Evolutionary conservation across 345 rosid species (phyloP), one percentile per base, ranked within the genome.

Genomic region (Microthlaspi erraticum): DNA sequence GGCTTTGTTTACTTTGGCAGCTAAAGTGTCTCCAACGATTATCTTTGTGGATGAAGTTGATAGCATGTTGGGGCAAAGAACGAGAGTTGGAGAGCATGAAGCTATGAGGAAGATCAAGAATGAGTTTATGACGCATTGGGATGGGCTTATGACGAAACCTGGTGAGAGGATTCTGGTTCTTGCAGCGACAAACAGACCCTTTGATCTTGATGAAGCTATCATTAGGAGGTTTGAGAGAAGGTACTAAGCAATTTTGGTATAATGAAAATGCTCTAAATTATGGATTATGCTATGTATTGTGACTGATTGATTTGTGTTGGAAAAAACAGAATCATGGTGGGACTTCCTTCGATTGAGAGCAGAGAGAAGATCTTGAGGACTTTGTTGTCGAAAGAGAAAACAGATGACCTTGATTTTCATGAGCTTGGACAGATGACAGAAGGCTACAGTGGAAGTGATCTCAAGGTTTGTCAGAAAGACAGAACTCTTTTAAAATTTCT

Each of bases 101-200:
- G 98, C 99, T 7, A 95, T 92, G 99, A 77, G 97, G 50, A 94
- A 89, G 84, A 94, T 91, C 41, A 91, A 94, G 79, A 94, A 94
- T 9, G 97, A 94, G 82, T 95, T 95, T 85, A 95, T 92, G 99
- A 67, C 96, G 0, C 99, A 92, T 72, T 95, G 99, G 99, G 99
- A 95, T 81, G 99, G 98, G 16, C 81, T 95, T 46, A 68, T 92
- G 89, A 87, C 97, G 42, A 95, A 90, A 76, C 29, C 90, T 0
- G 94, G 92, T 10, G 97, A 92, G 65, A 77, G 88, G 49, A 90
- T 95, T 77, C 90, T 95, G 5, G 98, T 95, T 78, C 99, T 95
- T 77, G 99, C 98, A 52, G 99, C 99, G 3, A 95, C 99, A 49
- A 95, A 95, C 75, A 86, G 99, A 81, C 99, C 99, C 13, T 95